Percentiles rank a stretch among this genome's conserved stretches.
These are phyloP conservation scores for Aspergillus ochraceoroseus DNA, from an alignment of 2,329 filamentous ascomycete species.

Conservation along the genomic window DNA sequence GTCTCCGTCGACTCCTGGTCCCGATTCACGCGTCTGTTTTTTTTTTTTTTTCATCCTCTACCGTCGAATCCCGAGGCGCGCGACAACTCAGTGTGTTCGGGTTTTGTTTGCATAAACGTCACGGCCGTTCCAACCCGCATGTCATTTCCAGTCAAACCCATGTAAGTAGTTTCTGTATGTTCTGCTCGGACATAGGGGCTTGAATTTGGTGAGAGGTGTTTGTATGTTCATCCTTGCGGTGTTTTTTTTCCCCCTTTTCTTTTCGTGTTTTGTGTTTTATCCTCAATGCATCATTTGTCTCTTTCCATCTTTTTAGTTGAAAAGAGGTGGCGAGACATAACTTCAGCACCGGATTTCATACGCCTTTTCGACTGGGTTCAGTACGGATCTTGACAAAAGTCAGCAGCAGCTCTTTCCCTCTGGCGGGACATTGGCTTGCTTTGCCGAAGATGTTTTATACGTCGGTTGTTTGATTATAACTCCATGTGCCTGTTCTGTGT, in stretches of 20 bases:
- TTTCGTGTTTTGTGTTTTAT: conserved; percentile 9
- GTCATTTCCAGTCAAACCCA: conserved; percentile 16
- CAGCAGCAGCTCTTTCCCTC: conserved; percentile 5
- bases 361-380: conserved; percentile 16
- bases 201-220: conserved; percentile 16
- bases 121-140: conserved; percentile 19
- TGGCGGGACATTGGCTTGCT: too few species aligned
- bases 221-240: conserved; percentile 7
- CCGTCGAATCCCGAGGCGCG: conserved; percentile 14
- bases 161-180: conserved; percentile 24
- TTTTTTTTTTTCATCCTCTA: conserved; percentile 10
- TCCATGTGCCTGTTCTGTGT: conserved; percentile 6
- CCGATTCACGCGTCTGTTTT: conserved; percentile 17
- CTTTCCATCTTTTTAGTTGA: conserved; percentile 5
- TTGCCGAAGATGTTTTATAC: conserved; percentile 18
- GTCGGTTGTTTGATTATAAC: conserved; percentile 17
- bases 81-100: conserved; percentile 16
- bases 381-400: conserved; percentile 3
- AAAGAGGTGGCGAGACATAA: conserved; percentile 14
- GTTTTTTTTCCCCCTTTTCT: conserved; percentile 9
- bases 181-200: conserved; percentile 21
- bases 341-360: conserved; percentile 16
- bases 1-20: conserved; percentile 21
- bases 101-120: conserved; percentile 19
- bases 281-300: conserved; percentile 9